Conservation (phyloP, 2,329 filamentous ascomycete species). For the Neophaeococcomyces mojaviensis region DNA sequence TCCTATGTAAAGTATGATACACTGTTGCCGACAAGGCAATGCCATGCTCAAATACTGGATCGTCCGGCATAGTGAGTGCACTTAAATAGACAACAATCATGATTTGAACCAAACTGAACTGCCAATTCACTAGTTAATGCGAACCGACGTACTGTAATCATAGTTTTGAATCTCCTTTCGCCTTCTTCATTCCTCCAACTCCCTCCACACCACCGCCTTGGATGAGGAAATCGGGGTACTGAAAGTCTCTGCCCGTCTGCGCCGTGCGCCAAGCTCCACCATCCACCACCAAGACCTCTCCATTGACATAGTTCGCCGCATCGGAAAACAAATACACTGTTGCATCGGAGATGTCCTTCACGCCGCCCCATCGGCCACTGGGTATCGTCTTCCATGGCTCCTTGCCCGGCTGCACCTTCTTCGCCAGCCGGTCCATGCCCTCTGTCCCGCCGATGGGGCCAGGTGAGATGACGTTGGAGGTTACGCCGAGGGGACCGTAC, state of each 20-base stretch:
- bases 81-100: too few relatives aligned
- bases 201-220: slow-evolving; percentile 48
- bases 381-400: slow-evolving; percentile 52
- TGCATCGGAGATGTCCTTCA: slow-evolving; percentile 84
- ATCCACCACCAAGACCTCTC: slow-evolving; percentile 63
- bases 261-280: slow-evolving; percentile 44
- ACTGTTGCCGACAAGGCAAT: too few relatives aligned
- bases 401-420: slow-evolving; percentile 45
- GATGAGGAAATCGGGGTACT: slow-evolving; percentile 54
- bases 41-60: too few relatives aligned
- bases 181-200: slow-evolving; percentile 51
- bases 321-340: slow-evolving; percentile 85
- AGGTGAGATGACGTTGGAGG: slow-evolving; percentile 79
- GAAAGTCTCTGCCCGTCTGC: slow-evolving; percentile 30
- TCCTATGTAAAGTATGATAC: too few relatives aligned
- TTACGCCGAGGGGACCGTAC: slow-evolving; percentile 78
- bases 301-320: slow-evolving; percentile 77
- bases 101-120: too few relatives aligned
- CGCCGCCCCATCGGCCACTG: slow-evolving; percentile 64
- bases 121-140: too few relatives aligned
- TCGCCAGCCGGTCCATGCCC: slow-evolving; percentile 59
- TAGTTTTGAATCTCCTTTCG: slow-evolving; percentile 37
- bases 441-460: slow-evolving; percentile 82
- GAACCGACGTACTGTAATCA: too few relatives aligned
- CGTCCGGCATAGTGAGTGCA: too few relatives aligned